Evolutionary conservation across 2,329 filamentous ascomycete genomes (phyloP), one percentile per base, ranked within the genome.

Genomic region (Hypoxylon sp.): DNA sequence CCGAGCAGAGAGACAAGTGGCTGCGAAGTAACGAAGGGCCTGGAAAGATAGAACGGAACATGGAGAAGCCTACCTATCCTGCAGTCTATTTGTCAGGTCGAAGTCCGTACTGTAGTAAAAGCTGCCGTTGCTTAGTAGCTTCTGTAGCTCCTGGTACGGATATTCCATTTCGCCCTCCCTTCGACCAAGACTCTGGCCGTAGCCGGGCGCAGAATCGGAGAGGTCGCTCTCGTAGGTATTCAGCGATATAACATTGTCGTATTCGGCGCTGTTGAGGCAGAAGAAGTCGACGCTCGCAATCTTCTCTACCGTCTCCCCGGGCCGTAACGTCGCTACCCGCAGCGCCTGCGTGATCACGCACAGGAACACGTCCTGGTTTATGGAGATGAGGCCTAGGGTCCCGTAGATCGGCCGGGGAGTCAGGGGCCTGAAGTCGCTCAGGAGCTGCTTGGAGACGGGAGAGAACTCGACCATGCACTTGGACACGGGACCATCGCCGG

Each of bases 81-180:
- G 95, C 62, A 98, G 78, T 66, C 95, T 85, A 74, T 96, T 93
- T 3, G 95, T 99, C 45, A 99, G 80, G 72, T 99, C 94, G 73
- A 99, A 99, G 74, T 98, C 92, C n/a, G 92, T 91, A 72, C 92
- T 97, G 78, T 97, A 99, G 74, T 98, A 99, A 73, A 99, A 99
- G 24, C 90, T 96, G 21, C 94, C 93, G 73, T 96, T 93, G 71
- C 91, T 89, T 53, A 99, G 80, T 31, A 99, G 83, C 80, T 97
- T 98, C 75, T 94, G 93, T 58, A 99, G 76, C 41, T 95, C 91
- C 68, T 92, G 80, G 74, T 94, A 98, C 5, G 95, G 95, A 74
- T 97, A 92, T 70, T 97, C 92, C 24, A 91, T 75, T 21, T 87
- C 76, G 37, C 85, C 79, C 38, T 97, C 92, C 67, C 85, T 83